These are phyloP conservation scores for Agarophyton chilense DNA, from an alignment of 23 red algal genomes.

Conservation along the genomic window DNA sequence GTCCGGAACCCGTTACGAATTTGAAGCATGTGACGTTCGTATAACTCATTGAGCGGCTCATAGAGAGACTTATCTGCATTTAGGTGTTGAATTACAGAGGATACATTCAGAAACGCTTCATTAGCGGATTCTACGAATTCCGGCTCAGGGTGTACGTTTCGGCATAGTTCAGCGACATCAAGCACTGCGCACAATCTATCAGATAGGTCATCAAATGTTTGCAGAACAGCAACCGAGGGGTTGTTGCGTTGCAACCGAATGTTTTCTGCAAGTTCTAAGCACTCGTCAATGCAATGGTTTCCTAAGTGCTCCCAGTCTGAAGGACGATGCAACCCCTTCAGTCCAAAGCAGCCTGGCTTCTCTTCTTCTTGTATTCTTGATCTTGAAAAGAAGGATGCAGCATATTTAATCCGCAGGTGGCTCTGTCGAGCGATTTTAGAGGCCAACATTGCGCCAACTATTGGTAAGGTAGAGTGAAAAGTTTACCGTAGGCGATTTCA, in stretches of 20 bases:
- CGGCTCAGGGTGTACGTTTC: slow-evolving; percentile 91
- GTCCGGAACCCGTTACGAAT: neutral
- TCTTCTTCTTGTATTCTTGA: slow-evolving; percentile 6
- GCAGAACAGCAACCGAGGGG: slow-evolving; percentile 42
- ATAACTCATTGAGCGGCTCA: slow-evolving; percentile 54
- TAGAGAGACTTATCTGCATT: slow-evolving; percentile 85
- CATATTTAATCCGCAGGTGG: slow-evolving; percentile 12
- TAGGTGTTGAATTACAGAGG: slow-evolving; percentile 75
- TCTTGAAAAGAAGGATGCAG: slow-evolving; percentile 20
- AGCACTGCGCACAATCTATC: slow-evolving; percentile 90
- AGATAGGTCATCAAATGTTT: slow-evolving; percentile 89
- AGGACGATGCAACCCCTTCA: slow-evolving; percentile 48
- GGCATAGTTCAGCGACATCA: slow-evolving; percentile 89
- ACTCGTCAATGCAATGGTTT: slow-evolving; percentile 33
- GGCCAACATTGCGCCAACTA: neutral
- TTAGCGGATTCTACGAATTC: slow-evolving; percentile 73
- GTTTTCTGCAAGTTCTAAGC: slow-evolving; percentile 31
- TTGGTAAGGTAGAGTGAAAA: too few species aligned
- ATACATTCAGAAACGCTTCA: slow-evolving; percentile 62
- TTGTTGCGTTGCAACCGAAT: slow-evolving; percentile 35
- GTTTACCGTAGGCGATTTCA: too few species aligned
- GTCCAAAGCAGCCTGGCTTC: slow-evolving; percentile 49
- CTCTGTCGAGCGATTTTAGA: neutral
- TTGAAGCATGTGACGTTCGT: neutral
- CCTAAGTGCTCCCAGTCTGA: slow-evolving; percentile 46